Base-by-base conservation (phyloP, 2,329 filamentous ascomycete species). In the Calonectria pseudoturangicola region DNA sequence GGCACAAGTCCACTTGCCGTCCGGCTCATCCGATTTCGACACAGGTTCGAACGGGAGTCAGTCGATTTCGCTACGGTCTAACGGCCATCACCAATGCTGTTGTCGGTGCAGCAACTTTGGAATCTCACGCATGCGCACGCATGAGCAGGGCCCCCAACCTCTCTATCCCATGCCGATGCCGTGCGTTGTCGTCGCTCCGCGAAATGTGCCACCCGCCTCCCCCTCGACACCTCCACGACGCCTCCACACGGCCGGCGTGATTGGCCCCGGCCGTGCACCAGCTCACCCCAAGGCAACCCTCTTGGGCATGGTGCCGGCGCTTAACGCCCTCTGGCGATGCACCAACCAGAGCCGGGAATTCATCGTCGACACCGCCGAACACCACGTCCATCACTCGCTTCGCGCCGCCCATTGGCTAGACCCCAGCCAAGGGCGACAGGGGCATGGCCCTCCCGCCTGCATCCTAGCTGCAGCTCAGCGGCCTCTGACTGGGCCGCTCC, bases 401-500 rank as follows among this genome's bases (percentile, higher is more conserved):
- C 47, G 25, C 10, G n/a, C 15, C 16, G 69, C 66, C 65, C 18
- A 80, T 77, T 80, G 79, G 79, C 27, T 36, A 28, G 51, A n/a
- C 39, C 58, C 68, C 25, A 21, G 36, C 51, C 43, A 47, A 43
- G n/a, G 41, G 27, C 54, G 67, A 63, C 74, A 75, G 73, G 79
- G 79, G 76, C 75, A 69, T 65, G 71, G 73, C 72, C 71, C 72
- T 75, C 70, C 73, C 66, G 54, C 68, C 75, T 75, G 72, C 75
- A 78, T 71, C 74, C 65, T 66, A 45, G 30, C 68, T 63, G 68
- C 70, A 64, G 51, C 62, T 68, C 71, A 68, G 73, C 50, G 75
- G 74, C 71, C 75, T 79, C 77, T 80, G 60, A 81, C 79, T 81
- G 80, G 80, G 75, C 72, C 72, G 66, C 63, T 73, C 75, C 71